Base-by-base conservation (phyloP, 1,284 basidiomycete genomes). In the Moesziomyces globuligerus region DNA sequence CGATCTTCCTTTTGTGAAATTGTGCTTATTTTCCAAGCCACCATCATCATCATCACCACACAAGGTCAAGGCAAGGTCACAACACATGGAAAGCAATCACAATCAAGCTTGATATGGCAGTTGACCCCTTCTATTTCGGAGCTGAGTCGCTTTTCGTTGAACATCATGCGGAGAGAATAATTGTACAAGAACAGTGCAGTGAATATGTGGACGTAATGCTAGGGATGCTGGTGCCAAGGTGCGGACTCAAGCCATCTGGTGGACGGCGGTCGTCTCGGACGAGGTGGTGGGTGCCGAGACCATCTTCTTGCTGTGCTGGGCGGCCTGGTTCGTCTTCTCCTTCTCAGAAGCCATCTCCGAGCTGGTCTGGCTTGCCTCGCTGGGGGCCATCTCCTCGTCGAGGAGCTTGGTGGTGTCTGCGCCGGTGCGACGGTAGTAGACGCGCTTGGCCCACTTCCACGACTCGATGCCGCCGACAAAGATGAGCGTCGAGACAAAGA, bases 391-490 rank as follows among this genome's bases (percentile, higher is more conserved):
- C 49, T 72, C 69, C 34, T 72, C 69, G 36, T 72, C 69, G 32
- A 72, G 13, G 15, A 68, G 21, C 40, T 49, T 62, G 7, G 59
- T n/a, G 1, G 29, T 20, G 48, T 72, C 55, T 20, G 17, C 48
- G 8, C 47, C 26, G 4, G 34, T 55, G n/a, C 59, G 50, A n/a
- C 69, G 53, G 52, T 44, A 61, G 49, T 66, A 71, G 9, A 68
- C 52, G 8, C 81, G 66, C 66, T 83, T 83, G 44, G 45, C 57
- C 40, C 66, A 74, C 59, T 83, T 83, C 58, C 68, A 83, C 1
- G 26, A 15, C 49, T 81, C 79, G 50, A 79, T 72, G 11, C 77
- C 77, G 13, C 70, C 51, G 21, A 81, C 49, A 42, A 81, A 80
- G 42, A 81, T 57, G 17, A 78, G 36, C 2, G 74, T 74, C 46